Percentiles rank a stretch among this genome's conserved stretches.
These are phyloP conservation scores for Gnomoniopsis sp. DNA, from an alignment of 2,329 filamentous ascomycete species.

Conservation along the genomic window DNA sequence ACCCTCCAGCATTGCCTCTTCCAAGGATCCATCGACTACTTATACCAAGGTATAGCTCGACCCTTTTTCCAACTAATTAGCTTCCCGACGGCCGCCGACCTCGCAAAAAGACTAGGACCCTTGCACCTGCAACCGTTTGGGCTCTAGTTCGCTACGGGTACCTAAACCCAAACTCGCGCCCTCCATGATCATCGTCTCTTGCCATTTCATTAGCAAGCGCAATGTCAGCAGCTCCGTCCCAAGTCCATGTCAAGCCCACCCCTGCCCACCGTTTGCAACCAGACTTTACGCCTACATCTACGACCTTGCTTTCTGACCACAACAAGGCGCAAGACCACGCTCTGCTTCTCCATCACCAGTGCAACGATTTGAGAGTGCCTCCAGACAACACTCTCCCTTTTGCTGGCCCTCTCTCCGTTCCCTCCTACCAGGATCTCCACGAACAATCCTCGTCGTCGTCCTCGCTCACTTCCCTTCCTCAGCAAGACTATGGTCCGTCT, in stretches of 20 bases:
- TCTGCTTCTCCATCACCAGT: slow-evolving; percentile 33
- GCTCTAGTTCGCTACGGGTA: neutral
- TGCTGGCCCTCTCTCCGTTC: slow-evolving; percentile 47
- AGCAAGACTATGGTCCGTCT: slow-evolving; percentile 31
- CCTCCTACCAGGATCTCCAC: slow-evolving; percentile 44
- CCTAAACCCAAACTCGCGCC: slow-evolving; percentile 18
- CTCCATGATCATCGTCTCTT: slow-evolving; percentile 25
- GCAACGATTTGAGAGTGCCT: slow-evolving; percentile 27
- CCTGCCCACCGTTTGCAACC: slow-evolving; percentile 28
- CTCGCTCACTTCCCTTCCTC: slow-evolving; percentile 27
- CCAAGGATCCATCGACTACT: neutral
- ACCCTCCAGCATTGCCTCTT: neutral
- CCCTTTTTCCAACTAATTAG: neutral
- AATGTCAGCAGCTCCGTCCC: slow-evolving; percentile 38
- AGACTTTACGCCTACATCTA: slow-evolving; percentile 34
- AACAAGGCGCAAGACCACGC: slow-evolving; percentile 27
- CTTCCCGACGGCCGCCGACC: neutral
- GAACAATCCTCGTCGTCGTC: slow-evolving; percentile 42
- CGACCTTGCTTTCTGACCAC: slow-evolving; percentile 27
- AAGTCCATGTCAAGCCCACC: slow-evolving; percentile 31
- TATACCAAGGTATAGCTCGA: no score
- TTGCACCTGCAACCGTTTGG: slow-evolving; percentile 8
- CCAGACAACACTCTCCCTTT: slow-evolving; percentile 46
- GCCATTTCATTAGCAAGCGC: slow-evolving; percentile 25
- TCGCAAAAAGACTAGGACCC: neutral